These are phyloP conservation scores for Odontarrhena argentea DNA, from an alignment of 345 rosid genomes.

Conservation along the genomic window DNA sequence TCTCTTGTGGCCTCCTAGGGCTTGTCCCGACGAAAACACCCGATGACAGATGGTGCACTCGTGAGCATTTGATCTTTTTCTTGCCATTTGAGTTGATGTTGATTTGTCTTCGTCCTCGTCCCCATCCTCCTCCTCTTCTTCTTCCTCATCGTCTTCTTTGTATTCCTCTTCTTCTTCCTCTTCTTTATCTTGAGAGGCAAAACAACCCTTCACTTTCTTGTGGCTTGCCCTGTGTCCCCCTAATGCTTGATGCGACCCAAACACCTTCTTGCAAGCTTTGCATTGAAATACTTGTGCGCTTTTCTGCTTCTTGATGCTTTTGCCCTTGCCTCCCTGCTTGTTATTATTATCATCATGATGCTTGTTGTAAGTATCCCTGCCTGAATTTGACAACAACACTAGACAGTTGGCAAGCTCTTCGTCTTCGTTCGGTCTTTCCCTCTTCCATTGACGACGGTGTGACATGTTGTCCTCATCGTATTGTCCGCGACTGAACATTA, in stretches of 20 bases:
- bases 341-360: constrained; percentile 43
- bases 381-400: constrained; percentile 82
- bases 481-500: constrained; percentile 39
- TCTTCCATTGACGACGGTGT: constrained; percentile 39
- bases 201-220: constrained; percentile 98
- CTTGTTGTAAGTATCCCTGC: constrained; percentile 48
- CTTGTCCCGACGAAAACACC: constrained; percentile 92
- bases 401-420: constrained; percentile 96
- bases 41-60: constrained; percentile 95
- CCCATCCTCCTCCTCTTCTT: constrained; percentile 38
- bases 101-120: constrained; percentile 35
- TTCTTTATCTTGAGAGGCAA: constrained; percentile 55
- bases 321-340: constrained; percentile 33
- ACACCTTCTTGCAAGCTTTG: constrained; percentile 96
- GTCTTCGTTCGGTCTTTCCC: constrained; percentile 62
- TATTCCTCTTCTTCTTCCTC: constrained; percentile 39
- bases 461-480: constrained; percentile 33
- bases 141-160: constrained; percentile 37
- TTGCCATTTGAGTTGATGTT: constrained; percentile 18
- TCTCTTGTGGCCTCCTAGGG: constrained; percentile 94
- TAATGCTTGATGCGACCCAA: constrained; percentile 96
- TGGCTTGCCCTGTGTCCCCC: constrained; percentile 99
- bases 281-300: constrained; percentile 65
- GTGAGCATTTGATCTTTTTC: constrained; percentile 64
- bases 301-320: constrained; percentile 49